Percentiles rank a stretch among this genome's conserved stretches.
These are phyloP conservation scores for Zanthoxylum bungeanum DNA, from an alignment of 345 rosid genomes.

Conservation along the genomic window DNA sequence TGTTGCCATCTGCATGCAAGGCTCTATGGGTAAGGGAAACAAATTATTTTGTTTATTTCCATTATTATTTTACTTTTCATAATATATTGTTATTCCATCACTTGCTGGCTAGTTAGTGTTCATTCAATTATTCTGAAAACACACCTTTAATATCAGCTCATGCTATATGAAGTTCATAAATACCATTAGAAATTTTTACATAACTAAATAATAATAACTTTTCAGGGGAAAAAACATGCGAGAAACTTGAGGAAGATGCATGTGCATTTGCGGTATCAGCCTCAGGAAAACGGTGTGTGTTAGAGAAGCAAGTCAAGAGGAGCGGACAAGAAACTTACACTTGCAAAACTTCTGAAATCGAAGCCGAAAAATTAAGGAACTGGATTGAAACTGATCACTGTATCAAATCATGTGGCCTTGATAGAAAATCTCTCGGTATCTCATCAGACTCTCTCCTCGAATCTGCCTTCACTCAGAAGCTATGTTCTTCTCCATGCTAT, in stretches of 20 bases:
- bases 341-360: conserved; percentile 71
- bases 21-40: conserved; percentile 29
- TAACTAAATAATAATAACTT: no score
- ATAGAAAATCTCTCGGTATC: conserved; percentile 71
- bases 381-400: conserved; percentile 69
- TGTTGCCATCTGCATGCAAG: conserved; percentile 26
- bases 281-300: conserved; percentile 70
- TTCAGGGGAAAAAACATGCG: conserved; percentile 57
- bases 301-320: conserved; percentile 63
- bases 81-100: no score
- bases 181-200: no score
- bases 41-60: no score
- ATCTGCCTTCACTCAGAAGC: conserved; percentile 48
- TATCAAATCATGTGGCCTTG: conserved; percentile 66
- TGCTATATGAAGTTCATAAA: no score
- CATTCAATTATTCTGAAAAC: no score
- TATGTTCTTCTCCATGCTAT: conserved; percentile 78
- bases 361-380: conserved; percentile 57
- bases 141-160: no score
- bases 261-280: conserved; percentile 80
- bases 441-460: conserved; percentile 86
- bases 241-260: conserved; percentile 45
- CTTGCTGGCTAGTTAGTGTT: no score
- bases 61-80: no score
- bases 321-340: conserved; percentile 54